phyloP scores from a whole-genome alignment of 148 eudicot genomes.

The Rhododendron ovatum region DNA sequence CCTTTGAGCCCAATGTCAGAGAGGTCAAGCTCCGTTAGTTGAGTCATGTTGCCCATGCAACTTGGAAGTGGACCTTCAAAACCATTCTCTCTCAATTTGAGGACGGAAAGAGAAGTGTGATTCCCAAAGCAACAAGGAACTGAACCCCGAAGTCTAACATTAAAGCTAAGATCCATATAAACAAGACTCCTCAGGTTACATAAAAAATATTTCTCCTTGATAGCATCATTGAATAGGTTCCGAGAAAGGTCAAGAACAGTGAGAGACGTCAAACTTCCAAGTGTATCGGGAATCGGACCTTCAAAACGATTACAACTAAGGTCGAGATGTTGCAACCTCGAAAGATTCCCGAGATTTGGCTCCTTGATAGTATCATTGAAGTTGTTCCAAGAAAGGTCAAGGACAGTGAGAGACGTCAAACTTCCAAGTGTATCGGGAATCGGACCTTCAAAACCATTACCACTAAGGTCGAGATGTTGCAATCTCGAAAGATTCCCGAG shows the following conservation, averaged over 20 bases:
- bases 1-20: neutral
- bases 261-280: neutral
- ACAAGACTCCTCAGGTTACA: neutral
- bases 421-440: slow-evolving; percentile 8
- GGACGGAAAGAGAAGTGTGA: too few relatives aligned
- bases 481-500: too few relatives aligned
- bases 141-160: too few relatives aligned
- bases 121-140: too few relatives aligned
- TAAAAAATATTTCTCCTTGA: neutral
- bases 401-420: neutral
- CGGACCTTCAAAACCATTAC: neutral
- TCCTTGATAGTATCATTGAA: neutral
- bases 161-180: too few relatives aligned
- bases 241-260: neutral
- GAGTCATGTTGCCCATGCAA: neutral
- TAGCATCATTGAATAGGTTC: neutral
- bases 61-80: neutral
- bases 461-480: neutral
- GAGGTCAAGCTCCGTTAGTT: neutral
- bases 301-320: too few relatives aligned
- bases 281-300: too few relatives aligned
- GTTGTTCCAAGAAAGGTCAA: neutral
- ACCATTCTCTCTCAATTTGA: neutral
- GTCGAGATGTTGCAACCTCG: too few relatives aligned
- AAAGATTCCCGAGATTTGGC: too few relatives aligned